Conservation (phyloP, 495 filamentous ascomycete genomes). For the Neurospora sp. region DNA sequence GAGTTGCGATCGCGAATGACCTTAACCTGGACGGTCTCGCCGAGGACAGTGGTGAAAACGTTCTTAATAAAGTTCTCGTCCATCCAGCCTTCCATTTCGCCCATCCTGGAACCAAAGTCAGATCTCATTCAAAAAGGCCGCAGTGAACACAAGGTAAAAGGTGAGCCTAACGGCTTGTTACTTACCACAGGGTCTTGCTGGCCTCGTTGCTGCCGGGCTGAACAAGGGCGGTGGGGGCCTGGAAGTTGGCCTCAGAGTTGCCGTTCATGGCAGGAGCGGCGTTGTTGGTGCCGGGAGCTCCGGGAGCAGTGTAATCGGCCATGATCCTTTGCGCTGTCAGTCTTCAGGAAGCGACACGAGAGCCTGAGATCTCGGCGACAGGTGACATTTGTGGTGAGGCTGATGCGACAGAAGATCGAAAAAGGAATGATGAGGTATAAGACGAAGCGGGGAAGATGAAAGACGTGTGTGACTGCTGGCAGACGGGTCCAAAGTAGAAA, state of each 20-base stretch:
- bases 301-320: conserved; percentile 18
- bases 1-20: conserved; percentile 99
- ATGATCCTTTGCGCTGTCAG: conserved; percentile 7
- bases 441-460: not conserved
- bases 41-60: conserved; percentile 75
- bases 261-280: conserved; percentile 22
- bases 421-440: not conserved
- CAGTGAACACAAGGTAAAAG: not conserved
- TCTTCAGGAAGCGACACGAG: not conserved
- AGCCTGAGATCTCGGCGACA: not conserved
- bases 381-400: not conserved
- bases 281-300: conserved; percentile 13
- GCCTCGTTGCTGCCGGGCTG: conserved; percentile 14
- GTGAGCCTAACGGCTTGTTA: not conserved
- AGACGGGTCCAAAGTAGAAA: not conserved
- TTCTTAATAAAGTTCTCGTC: conserved; percentile 97
- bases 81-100: conserved; percentile 98
- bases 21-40: conserved; percentile 94
- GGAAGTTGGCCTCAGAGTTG: conserved; percentile 11
- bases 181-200: conserved; percentile 37
- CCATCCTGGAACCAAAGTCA: conserved; percentile 66
- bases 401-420: not conserved
- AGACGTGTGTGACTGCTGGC: not conserved
- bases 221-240: conserved; percentile 4
- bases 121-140: not conserved